Evolutionary conservation across 352 stramenopile species (phyloP).

Genomic region (Globisporangium irregulare): DNA sequence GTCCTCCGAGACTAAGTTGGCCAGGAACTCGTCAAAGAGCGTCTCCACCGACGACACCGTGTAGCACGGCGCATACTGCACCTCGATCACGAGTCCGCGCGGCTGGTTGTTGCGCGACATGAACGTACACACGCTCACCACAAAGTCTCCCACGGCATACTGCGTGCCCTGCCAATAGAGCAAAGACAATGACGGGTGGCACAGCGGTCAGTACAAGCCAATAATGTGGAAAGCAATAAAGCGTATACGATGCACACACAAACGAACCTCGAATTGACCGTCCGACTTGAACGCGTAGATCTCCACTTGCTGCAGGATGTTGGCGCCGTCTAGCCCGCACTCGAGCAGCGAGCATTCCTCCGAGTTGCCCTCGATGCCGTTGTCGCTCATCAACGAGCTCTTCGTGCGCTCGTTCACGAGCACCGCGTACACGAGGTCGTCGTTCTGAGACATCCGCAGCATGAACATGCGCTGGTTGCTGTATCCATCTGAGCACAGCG

Average conservation of each 20-base stretch:
- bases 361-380: conserved; percentile 64
- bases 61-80: conserved; percentile 84
- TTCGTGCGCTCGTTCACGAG: conserved; percentile 79
- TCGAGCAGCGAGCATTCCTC: conserved; percentile 82
- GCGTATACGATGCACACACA: not conserved
- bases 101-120: conserved; percentile 84
- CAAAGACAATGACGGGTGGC: not conserved
- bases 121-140: conserved; percentile 85
- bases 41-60: conserved; percentile 70
- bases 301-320: conserved; percentile 85
- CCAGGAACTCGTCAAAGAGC: conserved; percentile 83
- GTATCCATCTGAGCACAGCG: conserved; percentile 54
- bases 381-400: conserved; percentile 51
- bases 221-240: not conserved
- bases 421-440: conserved; percentile 83
- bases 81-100: conserved; percentile 74
- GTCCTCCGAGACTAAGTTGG: conserved; percentile 63
- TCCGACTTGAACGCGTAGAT: conserved; percentile 89
- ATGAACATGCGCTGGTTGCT: conserved; percentile 90
- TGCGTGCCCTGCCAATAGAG: conserved; percentile 48
- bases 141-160: conserved; percentile 81
- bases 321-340: conserved; percentile 79
- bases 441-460: conserved; percentile 86
- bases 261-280: conserved; percentile 74
- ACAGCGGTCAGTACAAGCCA: not conserved